Evolutionary conservation across 257 asterid species (phyloP).

Genomic region (Forsythia suspensa): DNA sequence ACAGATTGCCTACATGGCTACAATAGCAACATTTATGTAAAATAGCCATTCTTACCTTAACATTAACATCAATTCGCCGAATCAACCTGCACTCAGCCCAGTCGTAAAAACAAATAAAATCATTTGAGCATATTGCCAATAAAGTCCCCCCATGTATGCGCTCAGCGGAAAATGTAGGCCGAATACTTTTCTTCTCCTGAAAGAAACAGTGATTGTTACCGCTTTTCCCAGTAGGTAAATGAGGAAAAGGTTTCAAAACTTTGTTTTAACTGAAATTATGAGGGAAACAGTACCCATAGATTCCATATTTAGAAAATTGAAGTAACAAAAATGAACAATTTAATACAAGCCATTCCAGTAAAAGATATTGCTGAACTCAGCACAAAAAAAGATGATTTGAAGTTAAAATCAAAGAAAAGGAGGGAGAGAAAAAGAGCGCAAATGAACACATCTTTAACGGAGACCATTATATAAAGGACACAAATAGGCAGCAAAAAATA

Average conservation of each 20-base stretch:
- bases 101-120: slow-evolving; percentile 88
- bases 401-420: background rate
- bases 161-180: slow-evolving; percentile 94
- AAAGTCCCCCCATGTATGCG: slow-evolving; percentile 82
- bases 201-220: slow-evolving; percentile 28
- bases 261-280: background rate
- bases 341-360: background rate
- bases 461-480: background rate
- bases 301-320: background rate
- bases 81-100: slow-evolving; percentile 95
- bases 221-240: slow-evolving; percentile 23
- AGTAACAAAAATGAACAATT: background rate
- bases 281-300: background rate
- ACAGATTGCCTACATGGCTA: background rate
- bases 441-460: background rate
- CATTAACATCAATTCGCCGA: slow-evolving; percentile 87
- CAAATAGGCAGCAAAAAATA: background rate
- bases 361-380: background rate
- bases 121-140: slow-evolving; percentile 87
- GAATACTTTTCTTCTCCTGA: slow-evolving; percentile 97
- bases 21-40: slow-evolving; percentile 21
- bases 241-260: background rate
- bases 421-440: background rate
- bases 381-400: background rate
- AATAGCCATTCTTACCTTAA: slow-evolving; percentile 58